Evolutionary conservation across 495 filamentous ascomycete genomes (phyloP), one percentile per base, ranked within the genome.

Genomic region (Jackrogersella minutella): DNA sequence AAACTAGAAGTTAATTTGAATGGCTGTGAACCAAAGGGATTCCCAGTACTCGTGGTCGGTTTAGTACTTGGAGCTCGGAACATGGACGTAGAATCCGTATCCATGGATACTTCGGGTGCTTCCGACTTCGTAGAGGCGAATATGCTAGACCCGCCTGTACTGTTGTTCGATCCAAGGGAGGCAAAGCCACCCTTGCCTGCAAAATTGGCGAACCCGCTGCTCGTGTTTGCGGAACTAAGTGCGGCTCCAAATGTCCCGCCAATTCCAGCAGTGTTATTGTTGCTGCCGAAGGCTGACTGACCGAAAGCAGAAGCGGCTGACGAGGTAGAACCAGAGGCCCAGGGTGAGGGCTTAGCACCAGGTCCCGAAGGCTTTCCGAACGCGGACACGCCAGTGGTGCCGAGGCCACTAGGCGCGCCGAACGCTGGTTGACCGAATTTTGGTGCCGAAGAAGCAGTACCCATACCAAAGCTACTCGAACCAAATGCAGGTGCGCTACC

Each of bases 1-100:
- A 97, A 97, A 11, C 87, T 90, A 40, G 89, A 91, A 2, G 85
- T 88, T 17, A 97, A 81, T 21, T 87, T 86, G 73, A 97, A 97
- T 0, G 84, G 81, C 51, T 80, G 77, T 31, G 80, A 73, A 13
- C 88, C 86, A 73, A 93, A 89, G 10, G 73, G 50, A 4, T 76
- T 73, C 8, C 75, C 76, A 41, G 78, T 49, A 44, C 71, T 72
- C 2, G 64, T 68, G 5, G 76, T 63, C 28, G 79, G 79, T 59
- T 84, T 81, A 61, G 73, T 62, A 69, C 71, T 83, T 77, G 76
- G 67, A 28, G 76, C 72, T 0, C 74, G 78, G 62, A 82, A 84
- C 6, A 76, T 73, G 14, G 70, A 70, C 31, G 44, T 62, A 11
- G 77, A 78, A 7, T 74, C 74, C 0, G 81, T 67, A 33, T 77